A percentile compares a stretch with the other conserved stretches of the same genome.
Conservation (phyloP, 371 early-diverging fungal genomes). For the Mortierella sp. region DNA sequence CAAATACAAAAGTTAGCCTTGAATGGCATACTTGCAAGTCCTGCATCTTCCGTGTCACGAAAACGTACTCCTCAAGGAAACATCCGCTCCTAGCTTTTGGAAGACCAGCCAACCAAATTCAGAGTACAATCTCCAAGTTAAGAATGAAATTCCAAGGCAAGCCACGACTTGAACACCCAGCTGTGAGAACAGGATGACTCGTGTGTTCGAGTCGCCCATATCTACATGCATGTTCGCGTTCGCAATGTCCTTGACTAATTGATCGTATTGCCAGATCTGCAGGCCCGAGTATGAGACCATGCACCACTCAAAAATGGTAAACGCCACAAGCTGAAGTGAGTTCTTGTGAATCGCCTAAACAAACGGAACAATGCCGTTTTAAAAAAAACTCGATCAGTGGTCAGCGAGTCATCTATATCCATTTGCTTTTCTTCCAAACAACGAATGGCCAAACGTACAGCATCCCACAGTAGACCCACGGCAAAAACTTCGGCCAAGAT, state of each 20-base stretch:
- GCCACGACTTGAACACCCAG: conserved; percentile 27
- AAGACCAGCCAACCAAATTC: conserved; percentile 52
- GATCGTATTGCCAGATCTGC: conserved; percentile 48
- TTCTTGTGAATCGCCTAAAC: conserved; percentile 46
- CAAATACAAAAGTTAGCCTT: not conserved
- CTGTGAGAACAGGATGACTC: conserved; percentile 28
- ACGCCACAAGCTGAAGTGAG: conserved; percentile 41
- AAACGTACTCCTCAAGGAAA: conserved; percentile 38
- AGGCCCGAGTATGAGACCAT: conserved; percentile 39
- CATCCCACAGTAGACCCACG: conserved; percentile 42
- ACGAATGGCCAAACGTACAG: conserved; percentile 25
- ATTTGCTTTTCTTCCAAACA: too few species aligned
- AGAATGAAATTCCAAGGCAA: conserved; percentile 24
- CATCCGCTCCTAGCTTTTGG: conserved; percentile 46
- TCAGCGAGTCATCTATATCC: too few species aligned
- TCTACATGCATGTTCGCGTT: conserved; percentile 4
- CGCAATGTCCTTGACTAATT: conserved; percentile 31
- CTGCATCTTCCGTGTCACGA: not conserved
- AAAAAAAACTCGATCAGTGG: too few species aligned
- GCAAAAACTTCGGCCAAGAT: conserved; percentile 45
- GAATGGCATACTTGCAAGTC: not conserved
- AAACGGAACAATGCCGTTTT: not conserved
- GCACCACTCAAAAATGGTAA: conserved; percentile 49
- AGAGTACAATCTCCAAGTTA: conserved; percentile 42
- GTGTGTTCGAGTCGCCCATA: conserved; percentile 23